Conservation (phyloP, 192 early-diverging fungal species). For the Lobosporangium transversale region DNA sequence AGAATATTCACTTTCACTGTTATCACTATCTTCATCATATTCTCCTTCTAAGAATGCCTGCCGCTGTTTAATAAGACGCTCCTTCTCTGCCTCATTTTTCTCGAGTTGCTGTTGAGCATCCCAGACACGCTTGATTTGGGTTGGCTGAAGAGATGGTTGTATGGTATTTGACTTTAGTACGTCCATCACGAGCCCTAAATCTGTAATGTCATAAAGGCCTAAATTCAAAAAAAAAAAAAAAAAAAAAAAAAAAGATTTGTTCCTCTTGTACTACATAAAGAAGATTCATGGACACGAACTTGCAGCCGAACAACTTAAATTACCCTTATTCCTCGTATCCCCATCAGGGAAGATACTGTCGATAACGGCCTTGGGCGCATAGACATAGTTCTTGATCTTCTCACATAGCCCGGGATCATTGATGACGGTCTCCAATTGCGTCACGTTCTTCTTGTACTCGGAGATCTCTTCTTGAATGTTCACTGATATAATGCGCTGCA, state of each 20-base stretch:
- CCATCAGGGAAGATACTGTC: conserved; percentile 25
- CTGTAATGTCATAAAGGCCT: conserved; percentile 40
- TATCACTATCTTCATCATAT: conserved; percentile 8
- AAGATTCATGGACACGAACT: background rate
- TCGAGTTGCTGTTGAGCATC: conserved; percentile 35
- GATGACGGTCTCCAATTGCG: conserved; percentile 36
- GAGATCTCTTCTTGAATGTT: conserved; percentile 63
- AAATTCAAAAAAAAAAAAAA: too few relatives aligned
- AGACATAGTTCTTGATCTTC: conserved; percentile 61
- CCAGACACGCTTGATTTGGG: conserved; percentile 33
- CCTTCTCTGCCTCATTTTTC: conserved; percentile 11
- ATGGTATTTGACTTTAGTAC: conserved; percentile 27
- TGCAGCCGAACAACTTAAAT: background rate
- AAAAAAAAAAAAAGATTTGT: too few relatives aligned
- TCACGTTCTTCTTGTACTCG: conserved; percentile 59
- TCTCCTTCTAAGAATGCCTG: conserved; percentile 1
- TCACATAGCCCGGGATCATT: conserved; percentile 54
- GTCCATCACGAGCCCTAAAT: conserved; percentile 33
- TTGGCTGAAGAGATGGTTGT: conserved; percentile 16
- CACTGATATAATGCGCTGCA: conserved; percentile 66
- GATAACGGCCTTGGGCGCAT: conserved; percentile 32
- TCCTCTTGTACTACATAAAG: background rate
- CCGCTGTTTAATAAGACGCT: background rate
- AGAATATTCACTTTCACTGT: background rate
- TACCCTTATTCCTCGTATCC: too few relatives aligned